phyloP scores from a whole-genome alignment of 768 basidiomycete species.

The Termitomyces sp. region DNA sequence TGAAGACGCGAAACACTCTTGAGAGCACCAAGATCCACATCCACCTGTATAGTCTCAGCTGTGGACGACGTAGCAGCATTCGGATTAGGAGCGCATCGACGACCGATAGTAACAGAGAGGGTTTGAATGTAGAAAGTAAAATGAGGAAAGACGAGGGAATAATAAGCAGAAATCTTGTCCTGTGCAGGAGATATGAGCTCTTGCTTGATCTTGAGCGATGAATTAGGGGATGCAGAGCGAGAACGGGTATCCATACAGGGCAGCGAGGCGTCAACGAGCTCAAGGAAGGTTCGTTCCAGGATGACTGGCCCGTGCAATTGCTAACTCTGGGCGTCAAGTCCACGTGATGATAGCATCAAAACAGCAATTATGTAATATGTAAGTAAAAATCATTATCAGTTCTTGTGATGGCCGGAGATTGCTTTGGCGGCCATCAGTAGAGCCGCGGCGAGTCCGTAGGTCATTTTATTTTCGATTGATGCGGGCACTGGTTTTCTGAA shows the following conservation, averaged over 20 bases:
- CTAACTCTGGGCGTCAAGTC: slow-evolving; percentile 6
- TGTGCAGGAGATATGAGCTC: slow-evolving; percentile 34
- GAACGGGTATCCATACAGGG: slow-evolving; percentile 37
- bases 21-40: slow-evolving; percentile 90
- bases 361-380: not conserved
- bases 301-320: slow-evolving; percentile 5
- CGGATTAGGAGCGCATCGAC: slow-evolving; percentile 63
- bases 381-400: no score
- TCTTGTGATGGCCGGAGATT: no score
- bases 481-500: not conserved
- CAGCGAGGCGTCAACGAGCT: slow-evolving; percentile 14
- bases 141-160: slow-evolving; percentile 88
- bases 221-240: slow-evolving; percentile 32
- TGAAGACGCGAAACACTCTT: slow-evolving; percentile 98
- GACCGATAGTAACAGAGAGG: slow-evolving; percentile 88
- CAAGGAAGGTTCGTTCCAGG: slow-evolving; percentile 9
- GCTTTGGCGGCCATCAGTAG: not conserved
- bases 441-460: not conserved
- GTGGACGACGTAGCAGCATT: slow-evolving; percentile 50
- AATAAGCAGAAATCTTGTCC: slow-evolving; percentile 88
- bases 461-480: not conserved
- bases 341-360: slow-evolving; percentile 10
- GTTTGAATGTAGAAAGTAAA: slow-evolving; percentile 98
- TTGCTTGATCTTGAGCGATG: slow-evolving; percentile 19
- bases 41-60: slow-evolving; percentile 53